Base-by-base conservation (phyloP, 495 filamentous ascomycete genomes). In the Tuber indicum region DNA sequence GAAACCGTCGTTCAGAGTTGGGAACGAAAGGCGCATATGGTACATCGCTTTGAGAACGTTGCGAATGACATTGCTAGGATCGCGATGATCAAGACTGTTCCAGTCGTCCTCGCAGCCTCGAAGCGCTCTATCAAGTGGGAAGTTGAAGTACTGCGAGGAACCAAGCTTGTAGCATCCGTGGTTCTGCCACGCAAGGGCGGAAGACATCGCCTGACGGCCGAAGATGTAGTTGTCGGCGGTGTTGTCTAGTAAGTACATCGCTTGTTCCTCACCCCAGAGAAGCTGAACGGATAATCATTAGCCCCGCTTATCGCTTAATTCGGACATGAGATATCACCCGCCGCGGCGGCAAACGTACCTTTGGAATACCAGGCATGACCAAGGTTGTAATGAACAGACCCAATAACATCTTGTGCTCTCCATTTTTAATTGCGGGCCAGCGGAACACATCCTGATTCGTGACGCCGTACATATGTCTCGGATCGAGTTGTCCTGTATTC, bases 401-500 rank as follows among this genome's bases (percentile, higher is more conserved):
- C 0, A 93, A 84, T 6, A 92, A 84, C 83, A 88, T 86, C 73
- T 89, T 87, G 81, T 92, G 87, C 1, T 88, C 87, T 9, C 91
- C 91, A 74, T 88, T 86, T n/a, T 87, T 84, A 71, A 93, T 86
- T 5, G 89, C 86, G 12, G 91, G 91, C 91, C 91, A 93, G 14
- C 91, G 88, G 83, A 93, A 92, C 8, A 93, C 90, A 81, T 93
- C 91, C 84, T 93, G 91, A 79, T 92, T 92, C 9, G 89, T 91
- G 3, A 86, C 86, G 43, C 91, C 91, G 72, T 89, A 92, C 86
- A 92, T 88, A 80, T 93, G 91, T 21, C 91, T 87, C 7, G 91
- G 91, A 79, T 93, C 91, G 75, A 92, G 92, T 75, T 87, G 84
- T 71, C 89, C 90, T 2, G 88, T 91, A 81, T 91, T 90, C 8